Evolutionary conservation across 257 asterid species (phyloP).

Genomic region (Lavandula angustifolia): DNA sequence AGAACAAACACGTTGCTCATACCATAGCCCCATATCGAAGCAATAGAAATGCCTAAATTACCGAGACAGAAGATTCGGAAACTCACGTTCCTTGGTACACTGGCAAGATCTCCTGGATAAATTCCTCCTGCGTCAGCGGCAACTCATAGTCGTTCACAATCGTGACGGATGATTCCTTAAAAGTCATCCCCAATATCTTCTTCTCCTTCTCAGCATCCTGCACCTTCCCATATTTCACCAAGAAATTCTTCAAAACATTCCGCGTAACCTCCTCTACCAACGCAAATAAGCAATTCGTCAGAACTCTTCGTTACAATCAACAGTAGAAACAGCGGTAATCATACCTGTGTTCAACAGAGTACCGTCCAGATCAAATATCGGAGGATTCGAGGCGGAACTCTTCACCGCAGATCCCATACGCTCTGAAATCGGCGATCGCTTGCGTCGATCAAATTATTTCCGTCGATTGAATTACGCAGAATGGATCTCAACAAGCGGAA

Average conservation of each 20-base stretch:
- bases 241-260: conserved; percentile 58
- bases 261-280: conserved; percentile 67
- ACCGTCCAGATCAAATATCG: conserved; percentile 77
- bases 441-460: not conserved
- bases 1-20: not conserved
- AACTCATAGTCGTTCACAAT: conserved; percentile 69
- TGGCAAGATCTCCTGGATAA: conserved; percentile 54
- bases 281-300: conserved; percentile 13
- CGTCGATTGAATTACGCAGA: too few species aligned
- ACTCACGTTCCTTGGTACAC: conserved; percentile 76
- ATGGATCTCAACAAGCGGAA: too few species aligned
- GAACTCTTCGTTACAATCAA: not conserved
- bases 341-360: conserved; percentile 83
- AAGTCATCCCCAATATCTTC: conserved; percentile 66
- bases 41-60: not conserved
- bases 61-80: not conserved
- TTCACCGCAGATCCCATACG: conserved; percentile 32
- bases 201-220: conserved; percentile 72
- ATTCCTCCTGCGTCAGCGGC: conserved; percentile 75
- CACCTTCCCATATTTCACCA: conserved; percentile 69
- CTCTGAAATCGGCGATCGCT: conserved; percentile 7
- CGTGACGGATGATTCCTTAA: conserved; percentile 47
- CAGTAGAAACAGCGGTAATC: not conserved
- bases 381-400: conserved; percentile 25
- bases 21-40: not conserved